phyloP scores from a whole-genome alignment of 306 rosid species.

The Pterocarpus macrocarpus region DNA sequence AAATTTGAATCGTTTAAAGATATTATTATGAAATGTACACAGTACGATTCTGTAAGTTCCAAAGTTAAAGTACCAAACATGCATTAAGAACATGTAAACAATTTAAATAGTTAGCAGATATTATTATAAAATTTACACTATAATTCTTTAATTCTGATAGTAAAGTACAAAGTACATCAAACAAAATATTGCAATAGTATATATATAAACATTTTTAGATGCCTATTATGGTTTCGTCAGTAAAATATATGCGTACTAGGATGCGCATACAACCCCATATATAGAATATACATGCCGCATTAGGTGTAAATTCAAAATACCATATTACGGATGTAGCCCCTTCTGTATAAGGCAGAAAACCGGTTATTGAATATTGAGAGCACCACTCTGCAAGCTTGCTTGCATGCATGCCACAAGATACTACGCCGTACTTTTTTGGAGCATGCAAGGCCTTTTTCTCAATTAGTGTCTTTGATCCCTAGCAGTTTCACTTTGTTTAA shows the following conservation, averaged over 20 bases:
- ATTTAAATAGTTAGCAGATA: not conserved
- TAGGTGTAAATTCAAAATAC: not conserved
- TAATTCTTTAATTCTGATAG: not conserved
- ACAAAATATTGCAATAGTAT: not conserved
- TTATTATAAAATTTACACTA: not conserved
- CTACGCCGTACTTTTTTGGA: slow-evolving; percentile 33
- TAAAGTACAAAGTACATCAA: not conserved
- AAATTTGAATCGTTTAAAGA: not conserved
- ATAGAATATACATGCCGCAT: not conserved
- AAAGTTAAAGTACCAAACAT: not conserved
- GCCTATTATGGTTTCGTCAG: slow-evolving; percentile 1
- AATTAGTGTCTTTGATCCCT: not conserved
- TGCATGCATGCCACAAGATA: slow-evolving; percentile 49
- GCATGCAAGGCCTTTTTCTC: slow-evolving; percentile 18
- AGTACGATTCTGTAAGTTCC: not conserved
- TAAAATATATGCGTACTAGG: slow-evolving; percentile 23
- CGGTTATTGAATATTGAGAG: slow-evolving; percentile 5
- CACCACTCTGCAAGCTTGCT: slow-evolving; percentile 16
- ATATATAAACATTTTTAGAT: too few relatives aligned
- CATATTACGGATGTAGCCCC: not conserved
- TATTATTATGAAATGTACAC: not conserved
- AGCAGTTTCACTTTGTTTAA: slow-evolving; percentile 8
- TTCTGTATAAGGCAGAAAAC: slow-evolving; percentile 18
- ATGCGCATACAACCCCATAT: not conserved
- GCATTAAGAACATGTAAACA: not conserved